Percentiles rank a stretch among this genome's conserved stretches.
Evolutionary conservation across 331 rosid species (phyloP).

Genomic region (Arachis monticola): DNA sequence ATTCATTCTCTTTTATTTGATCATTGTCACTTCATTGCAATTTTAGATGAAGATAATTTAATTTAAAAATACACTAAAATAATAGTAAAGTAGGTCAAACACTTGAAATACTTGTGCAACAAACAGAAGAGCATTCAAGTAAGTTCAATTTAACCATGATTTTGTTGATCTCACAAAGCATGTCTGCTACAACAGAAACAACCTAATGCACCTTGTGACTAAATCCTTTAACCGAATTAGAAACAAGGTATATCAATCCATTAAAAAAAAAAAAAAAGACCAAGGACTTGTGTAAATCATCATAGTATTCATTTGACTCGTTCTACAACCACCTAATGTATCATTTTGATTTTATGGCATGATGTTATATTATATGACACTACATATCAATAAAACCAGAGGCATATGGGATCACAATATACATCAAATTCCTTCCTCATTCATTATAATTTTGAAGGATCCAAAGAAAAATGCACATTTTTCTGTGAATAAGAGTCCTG

Average conservation of each 20-base stretch:
- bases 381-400: constrained; percentile 28
- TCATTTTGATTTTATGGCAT: constrained; percentile 31
- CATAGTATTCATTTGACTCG: constrained; percentile 29
- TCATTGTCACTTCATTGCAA: too few relatives aligned
- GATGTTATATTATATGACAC: constrained; percentile 5
- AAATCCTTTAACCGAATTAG: constrained; percentile 6
- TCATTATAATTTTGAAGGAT: constrained; percentile 33
- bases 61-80: background rate
- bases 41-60: too few relatives aligned
- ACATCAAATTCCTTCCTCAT: constrained; percentile 40
- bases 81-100: background rate
- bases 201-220: constrained; percentile 17
- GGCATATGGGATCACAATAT: constrained; percentile 37
- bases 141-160: constrained; percentile 13
- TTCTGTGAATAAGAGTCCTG: constrained; percentile 14
- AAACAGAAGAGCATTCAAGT: constrained; percentile 25
- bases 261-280: background rate
- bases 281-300: background rate
- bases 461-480: constrained; percentile 38
- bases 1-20: too few relatives aligned
- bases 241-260: background rate
- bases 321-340: constrained; percentile 14
- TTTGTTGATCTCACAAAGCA: constrained; percentile 24
- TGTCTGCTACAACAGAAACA: constrained; percentile 2
- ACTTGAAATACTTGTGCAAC: background rate